Base-by-base conservation (phyloP, 1,284 basidiomycete genomes). In the Leccinum cinnamomeum region DNA sequence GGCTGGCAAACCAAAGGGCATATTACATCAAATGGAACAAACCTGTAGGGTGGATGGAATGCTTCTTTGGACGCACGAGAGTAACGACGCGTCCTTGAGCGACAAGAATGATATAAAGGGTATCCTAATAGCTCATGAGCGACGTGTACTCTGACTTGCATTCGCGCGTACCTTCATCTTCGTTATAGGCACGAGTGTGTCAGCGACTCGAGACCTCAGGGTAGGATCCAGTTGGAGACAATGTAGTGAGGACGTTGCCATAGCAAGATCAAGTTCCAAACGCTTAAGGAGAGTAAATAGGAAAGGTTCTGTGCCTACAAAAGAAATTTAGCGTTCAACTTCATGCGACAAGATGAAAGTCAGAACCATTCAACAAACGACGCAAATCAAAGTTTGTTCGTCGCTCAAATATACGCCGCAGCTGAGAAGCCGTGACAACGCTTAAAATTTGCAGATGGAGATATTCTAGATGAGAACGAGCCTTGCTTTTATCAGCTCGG, bases 41-140 rank as follows among this genome's bases (percentile, higher is more conserved):
- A 91, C 93, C 93, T 55, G 93, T 88, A 3, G 97, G 95, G 76
- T 99, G 95, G 61, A 98, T 95, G 0, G 94, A 94, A 72, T 98
- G 97, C 70, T 92, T 95, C 72, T 85, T 88, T 0, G 97, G 97
- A 60, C 97, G 81, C 12, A 97, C 87, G 5, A 99, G 82, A 3
- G 94, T 96, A 20, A 98, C 84, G 1, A 99, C 90, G 25, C 87
- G 84, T 14, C 88, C 89, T 56, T 86, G 82, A 0, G 91, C 89
- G 25, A 97, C 80, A 12, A 99, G 80, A 18, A 98, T 83, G 12
- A 97, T 87, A 72, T 99, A 99, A 1, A 99, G 82, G 35, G 97
- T 84, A 71, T 97, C 93, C 91, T 95, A 62, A 11, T 57, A 58
- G 33, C 3, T 18, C 2, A 33, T 74, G 57, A 70, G 62, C 14